Evolutionary conservation across 169 alveolate genomes (phyloP).

Genomic region (Plasmodium ovale): DNA sequence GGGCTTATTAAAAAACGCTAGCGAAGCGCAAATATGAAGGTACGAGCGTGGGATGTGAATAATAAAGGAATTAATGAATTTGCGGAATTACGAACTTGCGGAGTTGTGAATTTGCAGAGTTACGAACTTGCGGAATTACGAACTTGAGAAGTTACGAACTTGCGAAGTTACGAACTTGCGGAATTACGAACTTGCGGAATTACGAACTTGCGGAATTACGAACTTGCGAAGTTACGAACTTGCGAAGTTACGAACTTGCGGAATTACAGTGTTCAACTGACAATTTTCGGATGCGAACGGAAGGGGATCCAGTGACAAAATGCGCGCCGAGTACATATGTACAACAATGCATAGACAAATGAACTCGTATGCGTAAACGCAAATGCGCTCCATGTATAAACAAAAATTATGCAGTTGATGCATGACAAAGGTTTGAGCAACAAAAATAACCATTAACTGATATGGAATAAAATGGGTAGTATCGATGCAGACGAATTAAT

Average conservation of each 20-base stretch:
- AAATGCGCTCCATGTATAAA: too few relatives aligned
- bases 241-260: too few relatives aligned
- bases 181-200: not conserved
- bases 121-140: too few relatives aligned
- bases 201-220: too few relatives aligned
- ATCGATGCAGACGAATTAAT: constrained; percentile 16
- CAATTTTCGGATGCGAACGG: not conserved
- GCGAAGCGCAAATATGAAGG: not conserved
- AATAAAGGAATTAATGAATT: not conserved
- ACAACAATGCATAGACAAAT: not conserved
- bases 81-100: too few relatives aligned
- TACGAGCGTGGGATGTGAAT: not conserved
- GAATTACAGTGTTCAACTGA: not conserved
- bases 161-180: not conserved
- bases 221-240: too few relatives aligned
- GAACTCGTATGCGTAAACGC: not conserved
- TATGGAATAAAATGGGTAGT: constrained; percentile 19
- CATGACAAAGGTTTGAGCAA: not conserved
- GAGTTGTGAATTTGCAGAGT: too few relatives aligned
- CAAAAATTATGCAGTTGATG: constrained; percentile 13
- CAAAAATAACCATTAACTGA: not conserved
- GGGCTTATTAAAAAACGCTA: not conserved
- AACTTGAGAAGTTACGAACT: not conserved
- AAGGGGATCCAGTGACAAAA: not conserved
- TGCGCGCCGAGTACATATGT: not conserved